Evolutionary conservation across 1,139 yeast genomes (phyloP).

Genomic region (Pichia inconspicua): DNA sequence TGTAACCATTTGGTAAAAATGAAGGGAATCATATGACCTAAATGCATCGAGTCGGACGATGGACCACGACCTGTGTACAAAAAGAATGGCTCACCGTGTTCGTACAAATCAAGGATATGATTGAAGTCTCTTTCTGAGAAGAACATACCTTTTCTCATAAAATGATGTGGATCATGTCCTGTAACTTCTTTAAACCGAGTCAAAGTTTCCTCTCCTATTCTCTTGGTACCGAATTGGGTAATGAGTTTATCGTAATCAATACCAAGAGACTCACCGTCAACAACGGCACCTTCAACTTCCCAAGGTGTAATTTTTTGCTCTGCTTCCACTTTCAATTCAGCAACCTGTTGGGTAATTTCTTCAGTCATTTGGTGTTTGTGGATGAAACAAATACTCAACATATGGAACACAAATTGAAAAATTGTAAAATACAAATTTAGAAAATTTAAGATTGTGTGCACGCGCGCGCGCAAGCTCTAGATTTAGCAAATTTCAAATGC

Average conservation of each 20-base stretch:
- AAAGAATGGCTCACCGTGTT: slow-evolving; percentile 91
- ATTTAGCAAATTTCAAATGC: too few species aligned
- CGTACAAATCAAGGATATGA: slow-evolving; percentile 77
- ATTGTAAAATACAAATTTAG: too few species aligned
- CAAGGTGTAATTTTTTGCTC: slow-evolving; percentile 89
- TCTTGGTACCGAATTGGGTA: slow-evolving; percentile 78
- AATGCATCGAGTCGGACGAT: slow-evolving; percentile 87
- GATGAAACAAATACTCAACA: too few species aligned
- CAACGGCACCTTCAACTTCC: slow-evolving; percentile 99
- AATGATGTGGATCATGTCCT: slow-evolving; percentile 90
- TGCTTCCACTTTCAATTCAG: slow-evolving; percentile 17
- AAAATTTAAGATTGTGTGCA: too few species aligned
- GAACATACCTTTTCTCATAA: slow-evolving; percentile 84
- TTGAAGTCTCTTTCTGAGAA: slow-evolving; percentile 86
- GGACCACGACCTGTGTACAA: slow-evolving; percentile 98
- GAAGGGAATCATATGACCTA: slow-evolving; percentile 97
- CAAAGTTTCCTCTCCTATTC: slow-evolving; percentile 63
- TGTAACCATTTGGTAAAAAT: slow-evolving; percentile 96
- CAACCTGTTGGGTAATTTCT: slow-evolving; percentile 24
- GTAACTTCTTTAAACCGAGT: slow-evolving; percentile 72
- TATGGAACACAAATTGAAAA: too few species aligned
- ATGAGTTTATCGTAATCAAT: slow-evolving; percentile 88
- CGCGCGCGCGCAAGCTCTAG: too few species aligned
- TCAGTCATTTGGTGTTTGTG: slow-evolving; percentile 18
- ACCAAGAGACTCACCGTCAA: slow-evolving; percentile 80